phyloP scores from a whole-genome alignment of 2,329 filamentous ascomycete species.

The Calonectria hongkongensis region DNA sequence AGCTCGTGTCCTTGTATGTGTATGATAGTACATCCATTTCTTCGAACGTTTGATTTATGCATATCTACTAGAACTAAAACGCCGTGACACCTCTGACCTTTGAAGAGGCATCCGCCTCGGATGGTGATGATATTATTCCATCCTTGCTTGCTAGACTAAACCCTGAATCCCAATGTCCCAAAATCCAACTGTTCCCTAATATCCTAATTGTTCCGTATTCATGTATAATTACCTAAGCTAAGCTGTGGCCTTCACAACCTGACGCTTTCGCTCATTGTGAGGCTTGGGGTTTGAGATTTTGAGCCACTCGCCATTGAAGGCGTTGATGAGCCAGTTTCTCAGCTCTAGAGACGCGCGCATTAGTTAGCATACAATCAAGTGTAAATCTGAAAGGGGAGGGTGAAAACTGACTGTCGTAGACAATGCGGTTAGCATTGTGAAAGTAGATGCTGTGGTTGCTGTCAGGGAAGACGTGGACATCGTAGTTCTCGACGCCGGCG shows the following conservation, averaged over 20 bases:
- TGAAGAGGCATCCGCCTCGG: background rate
- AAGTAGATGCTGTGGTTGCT: constrained; percentile 97
- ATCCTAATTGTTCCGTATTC: background rate
- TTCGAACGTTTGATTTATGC: constrained; percentile 41
- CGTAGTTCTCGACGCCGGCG: constrained; percentile 90
- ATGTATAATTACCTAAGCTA: constrained; percentile 31
- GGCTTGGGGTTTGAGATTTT: constrained; percentile 72
- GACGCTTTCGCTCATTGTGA: constrained; percentile 52
- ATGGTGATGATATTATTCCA: background rate
- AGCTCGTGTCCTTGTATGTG: constrained; percentile 52
- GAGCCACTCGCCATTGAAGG: constrained; percentile 97
- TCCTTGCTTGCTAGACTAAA: background rate
- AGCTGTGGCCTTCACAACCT: constrained; percentile 18
- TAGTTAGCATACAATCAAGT: constrained; percentile 16
- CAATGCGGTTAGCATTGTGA: constrained; percentile 92
- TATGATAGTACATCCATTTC: constrained; percentile 59
- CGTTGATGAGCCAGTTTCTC: constrained; percentile 94
- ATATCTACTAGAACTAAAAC: constrained; percentile 24
- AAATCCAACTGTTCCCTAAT: background rate
- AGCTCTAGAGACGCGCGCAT: constrained; percentile 72
- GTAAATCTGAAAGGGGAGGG: background rate
- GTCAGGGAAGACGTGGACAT: constrained; percentile 97
- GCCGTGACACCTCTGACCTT: constrained; percentile 40
- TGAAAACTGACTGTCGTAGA: constrained; percentile 89
- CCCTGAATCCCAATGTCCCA: no score